Evolutionary conservation across 2,329 filamentous ascomycete genomes (phyloP).

Genomic region (Didymella glomerata): DNA sequence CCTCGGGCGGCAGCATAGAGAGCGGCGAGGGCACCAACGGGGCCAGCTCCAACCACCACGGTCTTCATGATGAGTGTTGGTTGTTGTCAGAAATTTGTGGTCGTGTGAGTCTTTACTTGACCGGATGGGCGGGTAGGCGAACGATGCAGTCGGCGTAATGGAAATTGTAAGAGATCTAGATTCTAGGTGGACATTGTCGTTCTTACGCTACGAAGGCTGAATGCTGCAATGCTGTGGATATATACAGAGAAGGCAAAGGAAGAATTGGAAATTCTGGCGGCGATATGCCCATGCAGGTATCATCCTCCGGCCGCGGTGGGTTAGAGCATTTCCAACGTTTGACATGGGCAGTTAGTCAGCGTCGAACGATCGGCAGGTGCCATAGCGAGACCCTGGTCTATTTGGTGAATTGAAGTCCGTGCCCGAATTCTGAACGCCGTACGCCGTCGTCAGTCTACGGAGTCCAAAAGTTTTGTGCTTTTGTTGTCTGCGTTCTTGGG

Average conservation of each 20-base stretch:
- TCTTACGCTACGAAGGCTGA: neutral
- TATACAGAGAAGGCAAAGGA: conserved; percentile 11
- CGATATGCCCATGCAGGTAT: conserved; percentile 12
- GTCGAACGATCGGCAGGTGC: conserved; percentile 24
- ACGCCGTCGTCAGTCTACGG: conserved; percentile 4
- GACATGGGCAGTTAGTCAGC: conserved; percentile 30
- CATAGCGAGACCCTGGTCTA: conserved; percentile 26
- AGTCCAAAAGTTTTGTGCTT: conserved; percentile 14
- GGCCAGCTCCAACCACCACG: conserved; percentile 88
- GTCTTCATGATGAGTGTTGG: conserved; percentile 62
- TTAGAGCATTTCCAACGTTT: conserved; percentile 21
- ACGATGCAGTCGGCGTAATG: conserved; percentile 14
- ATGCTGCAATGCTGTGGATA: conserved; percentile 7
- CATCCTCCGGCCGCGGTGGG: conserved; percentile 24
- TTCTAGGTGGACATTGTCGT: conserved; percentile 8
- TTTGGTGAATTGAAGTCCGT: neutral
- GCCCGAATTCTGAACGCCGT: conserved; percentile 1
- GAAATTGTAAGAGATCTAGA: conserved; percentile 20
- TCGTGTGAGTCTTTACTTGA: conserved; percentile 19
- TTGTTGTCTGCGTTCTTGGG: neutral
- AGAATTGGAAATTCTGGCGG: conserved; percentile 9
- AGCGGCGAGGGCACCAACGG: conserved; percentile 89
- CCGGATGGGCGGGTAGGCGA: conserved; percentile 18
- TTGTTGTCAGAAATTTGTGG: conserved; percentile 11
- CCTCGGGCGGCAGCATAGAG: conserved; percentile 90